phyloP scores from a whole-genome alignment of 2,329 filamentous ascomycete genomes.

The Hirsutella thompsonii region DNA sequence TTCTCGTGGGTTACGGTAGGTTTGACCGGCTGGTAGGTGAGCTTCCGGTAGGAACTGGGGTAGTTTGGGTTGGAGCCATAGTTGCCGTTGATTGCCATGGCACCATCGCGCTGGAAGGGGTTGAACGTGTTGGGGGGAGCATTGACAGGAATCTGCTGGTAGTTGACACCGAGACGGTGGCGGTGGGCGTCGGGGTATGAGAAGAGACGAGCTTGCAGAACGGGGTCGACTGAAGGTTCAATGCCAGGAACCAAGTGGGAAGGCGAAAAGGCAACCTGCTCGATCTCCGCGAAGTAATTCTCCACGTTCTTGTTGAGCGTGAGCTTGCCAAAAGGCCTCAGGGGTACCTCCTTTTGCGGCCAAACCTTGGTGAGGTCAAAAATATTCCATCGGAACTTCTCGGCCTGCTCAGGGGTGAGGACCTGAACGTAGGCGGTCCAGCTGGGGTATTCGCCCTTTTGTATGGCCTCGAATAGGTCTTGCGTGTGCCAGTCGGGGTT shows the following conservation, averaged over 20 bases:
- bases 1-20: conserved; percentile 30
- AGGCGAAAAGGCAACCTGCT: conserved; percentile 55
- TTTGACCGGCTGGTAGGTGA: conserved; percentile 29
- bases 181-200: conserved; percentile 50
- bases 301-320: conserved; percentile 51
- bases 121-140: conserved; percentile 42
- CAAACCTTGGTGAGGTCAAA: conserved; percentile 61
- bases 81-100: conserved; percentile 56
- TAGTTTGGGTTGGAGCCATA: conserved; percentile 49
- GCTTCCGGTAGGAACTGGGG: conserved; percentile 31
- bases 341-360: conserved; percentile 49
- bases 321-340: conserved; percentile 46
- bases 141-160: conserved; percentile 52
- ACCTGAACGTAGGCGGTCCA: conserved; percentile 55
- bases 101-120: conserved; percentile 62
- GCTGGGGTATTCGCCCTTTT: conserved; percentile 44
- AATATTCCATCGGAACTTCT: conserved; percentile 48
- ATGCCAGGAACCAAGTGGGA: conserved; percentile 51
- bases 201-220: conserved; percentile 48
- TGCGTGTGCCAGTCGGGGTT: conserved; percentile 51
- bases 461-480: conserved; percentile 52
- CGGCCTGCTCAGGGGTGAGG: conserved; percentile 47
- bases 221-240: conserved; percentile 47
- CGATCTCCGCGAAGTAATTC: conserved; percentile 59
- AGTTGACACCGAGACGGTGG: conserved; percentile 51